These are phyloP conservation scores for Talaromyces pinophilus DNA, from an alignment of 2,329 filamentous ascomycete species.

Conservation along the genomic window DNA sequence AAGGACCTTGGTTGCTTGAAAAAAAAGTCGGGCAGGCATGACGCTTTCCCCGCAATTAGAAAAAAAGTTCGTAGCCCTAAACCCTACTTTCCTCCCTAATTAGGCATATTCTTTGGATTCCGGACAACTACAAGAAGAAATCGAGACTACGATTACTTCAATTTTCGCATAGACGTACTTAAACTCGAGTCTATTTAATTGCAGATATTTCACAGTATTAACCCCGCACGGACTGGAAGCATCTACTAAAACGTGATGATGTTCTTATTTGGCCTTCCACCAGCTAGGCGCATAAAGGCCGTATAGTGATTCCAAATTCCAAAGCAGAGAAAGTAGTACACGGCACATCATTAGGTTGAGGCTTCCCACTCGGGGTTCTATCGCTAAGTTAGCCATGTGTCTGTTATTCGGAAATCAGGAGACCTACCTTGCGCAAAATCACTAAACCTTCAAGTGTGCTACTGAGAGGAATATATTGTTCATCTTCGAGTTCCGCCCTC, in stretches of 20 bases:
- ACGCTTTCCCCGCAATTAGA: slow-evolving; percentile 28
- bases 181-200: slow-evolving; percentile 15
- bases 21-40: slow-evolving; percentile 21
- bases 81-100: slow-evolving; percentile 38
- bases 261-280: neutral
- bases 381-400: slow-evolving; percentile 30
- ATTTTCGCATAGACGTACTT: slow-evolving; percentile 7
- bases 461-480: slow-evolving; percentile 91
- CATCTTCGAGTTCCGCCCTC: slow-evolving; percentile 93
- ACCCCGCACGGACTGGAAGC: neutral
- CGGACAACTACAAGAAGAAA: neutral
- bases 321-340: neutral
- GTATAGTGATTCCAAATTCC: slow-evolving; percentile 8
- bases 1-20: slow-evolving; percentile 3
- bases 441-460: slow-evolving; percentile 92
- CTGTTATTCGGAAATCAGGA: neutral
- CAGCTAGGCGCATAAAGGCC: neutral
- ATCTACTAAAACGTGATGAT: slow-evolving; percentile 1
- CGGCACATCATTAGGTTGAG: slow-evolving; percentile 35
- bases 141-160: neutral
- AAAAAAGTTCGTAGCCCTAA: slow-evolving; percentile 41
- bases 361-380: slow-evolving; percentile 51
- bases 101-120: neutral
- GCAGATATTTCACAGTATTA: slow-evolving; percentile 18
- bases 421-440: slow-evolving; percentile 88